phyloP scores from a whole-genome alignment of 1,139 yeast genomes.

The Yamadazyma jaroonii region DNA sequence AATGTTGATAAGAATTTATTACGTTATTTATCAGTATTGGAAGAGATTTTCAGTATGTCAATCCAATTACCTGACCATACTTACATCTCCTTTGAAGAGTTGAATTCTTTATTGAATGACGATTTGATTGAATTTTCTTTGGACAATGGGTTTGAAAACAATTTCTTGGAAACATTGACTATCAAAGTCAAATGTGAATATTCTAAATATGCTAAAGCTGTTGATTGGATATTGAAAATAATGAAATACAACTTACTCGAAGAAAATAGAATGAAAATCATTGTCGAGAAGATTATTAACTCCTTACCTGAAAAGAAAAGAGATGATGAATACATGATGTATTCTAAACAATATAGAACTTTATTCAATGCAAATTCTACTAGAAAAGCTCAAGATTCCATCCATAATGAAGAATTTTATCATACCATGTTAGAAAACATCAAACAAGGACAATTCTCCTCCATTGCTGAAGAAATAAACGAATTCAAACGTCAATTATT shows the following conservation, averaged over 20 bases:
- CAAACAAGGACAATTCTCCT: slow-evolving; percentile 47
- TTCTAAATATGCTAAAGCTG: slow-evolving; percentile 62
- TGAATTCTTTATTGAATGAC: slow-evolving; percentile 65
- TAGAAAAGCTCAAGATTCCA: slow-evolving; percentile 63
- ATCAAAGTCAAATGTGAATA: slow-evolving; percentile 62
- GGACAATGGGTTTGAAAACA: slow-evolving; percentile 57
- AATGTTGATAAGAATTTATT: slow-evolving; percentile 56
- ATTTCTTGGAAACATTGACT: slow-evolving; percentile 62
- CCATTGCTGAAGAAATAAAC: slow-evolving; percentile 55
- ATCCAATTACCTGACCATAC: slow-evolving; percentile 56
- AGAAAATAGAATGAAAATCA: slow-evolving; percentile 63
- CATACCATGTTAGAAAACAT: slow-evolving; percentile 49
- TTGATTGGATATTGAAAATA: slow-evolving; percentile 72
- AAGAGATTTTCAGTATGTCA: slow-evolving; percentile 68
- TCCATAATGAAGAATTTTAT: slow-evolving; percentile 60
- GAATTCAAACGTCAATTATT: slow-evolving; percentile 56
- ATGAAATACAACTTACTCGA: slow-evolving; percentile 70
- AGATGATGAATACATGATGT: slow-evolving; percentile 69
- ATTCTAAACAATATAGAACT: slow-evolving; percentile 56
- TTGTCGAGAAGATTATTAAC: slow-evolving; percentile 72
- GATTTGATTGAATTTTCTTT: slow-evolving; percentile 66
- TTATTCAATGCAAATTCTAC: slow-evolving; percentile 58
- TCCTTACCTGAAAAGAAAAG: slow-evolving; percentile 79
- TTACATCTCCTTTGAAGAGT: slow-evolving; percentile 66
- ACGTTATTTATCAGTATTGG: slow-evolving; percentile 66